These are phyloP conservation scores for Phylloporus sp. DNA, from an alignment of 768 basidiomycete genomes.

Conservation along the genomic window DNA sequence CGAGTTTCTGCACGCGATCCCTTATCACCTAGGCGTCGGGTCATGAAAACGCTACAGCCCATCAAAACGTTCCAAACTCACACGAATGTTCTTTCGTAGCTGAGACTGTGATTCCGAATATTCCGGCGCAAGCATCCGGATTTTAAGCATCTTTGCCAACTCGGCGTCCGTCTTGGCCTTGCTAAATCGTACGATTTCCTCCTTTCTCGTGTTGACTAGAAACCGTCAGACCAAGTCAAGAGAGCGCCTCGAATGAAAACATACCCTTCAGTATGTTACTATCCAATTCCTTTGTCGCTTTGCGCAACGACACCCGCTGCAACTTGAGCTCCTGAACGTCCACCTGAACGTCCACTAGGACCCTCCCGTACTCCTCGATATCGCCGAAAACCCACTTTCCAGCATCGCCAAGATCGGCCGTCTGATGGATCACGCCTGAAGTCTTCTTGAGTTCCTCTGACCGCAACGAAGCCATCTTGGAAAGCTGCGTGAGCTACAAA, in stretches of 20 bases:
- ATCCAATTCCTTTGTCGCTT: slow-evolving; percentile 51
- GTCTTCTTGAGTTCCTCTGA: slow-evolving; percentile 35
- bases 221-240: neutral
- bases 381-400: slow-evolving; percentile 55
- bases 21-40: slow-evolving; percentile 48
- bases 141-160: slow-evolving; percentile 69
- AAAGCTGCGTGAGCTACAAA: slow-evolving; percentile 41
- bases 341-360: slow-evolving; percentile 34
- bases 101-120: slow-evolving; percentile 78
- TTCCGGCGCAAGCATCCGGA: slow-evolving; percentile 82
- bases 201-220: slow-evolving; percentile 72
- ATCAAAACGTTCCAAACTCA: slow-evolving; percentile 31
- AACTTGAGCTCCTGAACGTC: slow-evolving; percentile 51
- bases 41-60: slow-evolving; percentile 5
- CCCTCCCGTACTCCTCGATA: slow-evolving; percentile 43
- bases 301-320: slow-evolving; percentile 36
- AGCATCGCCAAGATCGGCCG: slow-evolving; percentile 42
- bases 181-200: slow-evolving; percentile 77
- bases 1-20: slow-evolving; percentile 73
- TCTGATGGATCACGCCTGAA: slow-evolving; percentile 35
- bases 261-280: slow-evolving; percentile 64
- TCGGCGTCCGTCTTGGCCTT: slow-evolving; percentile 74
- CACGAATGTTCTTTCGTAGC: slow-evolving; percentile 67
- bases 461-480: slow-evolving; percentile 35
- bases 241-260: slow-evolving; percentile 7